A percentile compares a stretch with the other conserved stretches of the same genome.
phyloP scores from a whole-genome alignment of 148 eudicot species.

The Pharnaceum exiguum region DNA sequence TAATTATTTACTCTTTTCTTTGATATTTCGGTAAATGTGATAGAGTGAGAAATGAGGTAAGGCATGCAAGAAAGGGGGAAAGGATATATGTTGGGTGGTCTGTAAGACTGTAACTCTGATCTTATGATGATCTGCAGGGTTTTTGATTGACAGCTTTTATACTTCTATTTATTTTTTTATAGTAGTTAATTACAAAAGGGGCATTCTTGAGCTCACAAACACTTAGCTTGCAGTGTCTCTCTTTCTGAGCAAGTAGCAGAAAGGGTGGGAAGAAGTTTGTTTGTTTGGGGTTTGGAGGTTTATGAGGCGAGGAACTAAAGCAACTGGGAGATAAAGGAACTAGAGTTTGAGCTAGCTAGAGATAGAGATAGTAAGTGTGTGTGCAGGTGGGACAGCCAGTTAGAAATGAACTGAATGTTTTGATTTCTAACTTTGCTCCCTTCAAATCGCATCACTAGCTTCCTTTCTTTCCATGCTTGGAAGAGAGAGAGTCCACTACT shows the following conservation, averaged over 20 bases:
- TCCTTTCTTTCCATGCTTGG: no score
- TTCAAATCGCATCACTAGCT: neutral
- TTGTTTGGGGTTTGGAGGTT: conserved; percentile 23
- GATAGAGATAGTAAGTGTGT: neutral
- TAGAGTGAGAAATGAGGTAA: no score
- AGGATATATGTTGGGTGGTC: no score
- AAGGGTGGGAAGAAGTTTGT: conserved; percentile 13
- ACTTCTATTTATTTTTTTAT: neutral
- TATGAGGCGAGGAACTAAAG: neutral
- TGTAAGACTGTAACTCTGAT: no score
- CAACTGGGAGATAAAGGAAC: conserved; percentile 12
- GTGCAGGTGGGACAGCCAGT: conserved; percentile 28
- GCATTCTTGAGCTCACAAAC: conserved; percentile 24
- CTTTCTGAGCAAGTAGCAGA: conserved; percentile 23
- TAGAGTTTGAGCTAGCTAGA: conserved; percentile 16
- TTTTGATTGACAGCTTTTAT: neutral
- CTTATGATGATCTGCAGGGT: no score
- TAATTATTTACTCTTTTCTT: no score
- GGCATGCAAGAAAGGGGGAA: no score
- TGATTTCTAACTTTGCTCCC: conserved; percentile 9
- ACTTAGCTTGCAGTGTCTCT: conserved; percentile 36
- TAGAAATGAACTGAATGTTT: conserved; percentile 29
- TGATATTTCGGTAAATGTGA: no score
- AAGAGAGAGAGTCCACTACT: no score
- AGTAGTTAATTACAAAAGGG: neutral